Conservation (phyloP, 148 eudicot genomes). For the Silene conica region DNA sequence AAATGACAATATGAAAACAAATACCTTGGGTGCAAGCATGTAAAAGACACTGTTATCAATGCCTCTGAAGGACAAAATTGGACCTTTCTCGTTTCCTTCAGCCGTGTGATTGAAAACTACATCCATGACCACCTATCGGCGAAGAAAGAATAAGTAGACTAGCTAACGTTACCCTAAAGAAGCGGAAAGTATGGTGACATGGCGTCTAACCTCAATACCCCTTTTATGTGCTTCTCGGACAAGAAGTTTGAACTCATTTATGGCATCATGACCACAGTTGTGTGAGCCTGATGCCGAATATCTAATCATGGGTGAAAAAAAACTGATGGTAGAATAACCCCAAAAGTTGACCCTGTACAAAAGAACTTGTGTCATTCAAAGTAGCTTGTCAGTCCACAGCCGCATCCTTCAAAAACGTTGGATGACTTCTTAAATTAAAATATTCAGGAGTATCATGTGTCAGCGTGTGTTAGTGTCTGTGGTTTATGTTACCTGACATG, state of each 20-base stretch:
- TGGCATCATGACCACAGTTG: slow-evolving; percentile 73
- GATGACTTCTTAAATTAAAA: not conserved
- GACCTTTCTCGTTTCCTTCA: slow-evolving; percentile 98
- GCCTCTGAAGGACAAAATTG: slow-evolving; percentile 83
- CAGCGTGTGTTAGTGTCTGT: not conserved
- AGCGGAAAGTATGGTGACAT: slow-evolving; percentile 12
- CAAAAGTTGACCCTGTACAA: slow-evolving; percentile 84
- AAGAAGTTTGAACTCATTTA: slow-evolving; percentile 87
- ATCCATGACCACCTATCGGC: slow-evolving; percentile 87
- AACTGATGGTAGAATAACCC: slow-evolving; percentile 94
- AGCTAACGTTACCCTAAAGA: slow-evolving; percentile 9
- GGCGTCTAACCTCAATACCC: slow-evolving; percentile 79
- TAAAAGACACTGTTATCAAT: slow-evolving; percentile 90
- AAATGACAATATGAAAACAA: not conserved
- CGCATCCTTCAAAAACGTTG: not conserved
- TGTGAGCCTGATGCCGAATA: slow-evolving; percentile 67
- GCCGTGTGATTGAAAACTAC: slow-evolving; percentile 99
- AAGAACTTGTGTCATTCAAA: slow-evolving; percentile 13
- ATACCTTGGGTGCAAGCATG: slow-evolving; percentile 97
- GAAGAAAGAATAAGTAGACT: slow-evolving; percentile 18
- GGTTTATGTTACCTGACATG: not conserved
- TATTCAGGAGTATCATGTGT: not conserved
- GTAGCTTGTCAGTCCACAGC: not conserved
- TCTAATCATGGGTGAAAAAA: slow-evolving; percentile 93
- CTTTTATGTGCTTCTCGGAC: slow-evolving; percentile 95